Percentiles rank a stretch among this genome's conserved stretches.
phyloP scores from a whole-genome alignment of 2,329 filamentous ascomycete species.

The Shiraia sp. region DNA sequence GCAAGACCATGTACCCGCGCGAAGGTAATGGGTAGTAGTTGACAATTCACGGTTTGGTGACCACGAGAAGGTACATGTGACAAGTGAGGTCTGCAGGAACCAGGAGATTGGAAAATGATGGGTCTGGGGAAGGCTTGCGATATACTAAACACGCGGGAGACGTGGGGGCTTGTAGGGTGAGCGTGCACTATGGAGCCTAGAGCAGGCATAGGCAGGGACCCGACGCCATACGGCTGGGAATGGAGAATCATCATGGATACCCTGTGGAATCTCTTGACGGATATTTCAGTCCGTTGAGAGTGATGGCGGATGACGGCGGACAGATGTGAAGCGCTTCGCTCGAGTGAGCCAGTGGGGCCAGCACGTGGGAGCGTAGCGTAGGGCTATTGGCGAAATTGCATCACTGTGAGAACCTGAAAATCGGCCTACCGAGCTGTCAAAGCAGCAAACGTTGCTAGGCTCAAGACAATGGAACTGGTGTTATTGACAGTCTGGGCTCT shows the following conservation, averaged over 20 bases:
- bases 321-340: slow-evolving; percentile 6
- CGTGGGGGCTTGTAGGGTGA: slow-evolving; percentile 27
- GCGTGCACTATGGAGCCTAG: slow-evolving; percentile 10
- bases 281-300: slow-evolving; percentile 16
- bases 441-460: slow-evolving; percentile 7
- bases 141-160: slow-evolving; percentile 20
- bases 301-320: slow-evolving; percentile 9
- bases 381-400: slow-evolving; percentile 24
- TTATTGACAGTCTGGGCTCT: slow-evolving; percentile 4
- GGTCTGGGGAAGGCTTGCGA: slow-evolving; percentile 22
- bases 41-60: not conserved
- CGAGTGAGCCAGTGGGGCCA: slow-evolving; percentile 14
- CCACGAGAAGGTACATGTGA: not conserved
- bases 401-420: slow-evolving; percentile 4
- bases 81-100: slow-evolving; percentile 1
- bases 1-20: slow-evolving; percentile 10
- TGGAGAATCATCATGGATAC: slow-evolving; percentile 12
- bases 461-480: not conserved
- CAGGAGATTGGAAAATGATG: slow-evolving; percentile 1
- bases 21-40: not conserved
- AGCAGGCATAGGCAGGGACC: slow-evolving; percentile 10
- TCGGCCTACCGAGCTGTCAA: slow-evolving; percentile 14
- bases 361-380: slow-evolving; percentile 28
- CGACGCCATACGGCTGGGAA: slow-evolving; percentile 28
- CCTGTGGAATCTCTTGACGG: slow-evolving; percentile 16